phyloP scores from a whole-genome alignment of 1,284 basidiomycete species.

The Omphalotus olearius region DNA sequence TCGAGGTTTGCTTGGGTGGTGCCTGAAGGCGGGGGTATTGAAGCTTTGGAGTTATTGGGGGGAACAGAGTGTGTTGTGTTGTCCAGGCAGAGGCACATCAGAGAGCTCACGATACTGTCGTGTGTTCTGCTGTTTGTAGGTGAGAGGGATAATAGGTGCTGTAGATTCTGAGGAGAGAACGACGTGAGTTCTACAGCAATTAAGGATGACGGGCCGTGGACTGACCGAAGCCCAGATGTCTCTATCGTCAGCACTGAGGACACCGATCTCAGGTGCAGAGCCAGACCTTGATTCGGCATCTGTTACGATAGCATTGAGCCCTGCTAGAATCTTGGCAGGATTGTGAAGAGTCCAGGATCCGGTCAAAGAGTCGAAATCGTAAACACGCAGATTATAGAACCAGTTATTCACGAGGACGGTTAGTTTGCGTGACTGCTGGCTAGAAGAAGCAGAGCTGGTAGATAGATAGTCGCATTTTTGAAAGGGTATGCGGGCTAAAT shows the following conservation, averaged over 20 bases:
- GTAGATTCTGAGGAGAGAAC: slow-evolving; percentile 52
- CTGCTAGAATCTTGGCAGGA: slow-evolving; percentile 60
- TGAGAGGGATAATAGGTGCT: slow-evolving; percentile 66
- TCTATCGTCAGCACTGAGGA: slow-evolving; percentile 78
- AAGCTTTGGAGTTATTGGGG: slow-evolving; percentile 25
- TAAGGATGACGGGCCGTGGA: slow-evolving; percentile 9
- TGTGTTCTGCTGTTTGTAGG: slow-evolving; percentile 59
- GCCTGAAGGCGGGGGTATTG: slow-evolving; percentile 11
- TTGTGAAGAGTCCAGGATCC: slow-evolving; percentile 28
- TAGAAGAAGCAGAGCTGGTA: slow-evolving; percentile 35
- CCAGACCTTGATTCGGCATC: slow-evolving; percentile 47
- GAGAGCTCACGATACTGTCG: slow-evolving; percentile 65
- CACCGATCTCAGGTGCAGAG: slow-evolving; percentile 42
- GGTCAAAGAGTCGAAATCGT: slow-evolving; percentile 30
- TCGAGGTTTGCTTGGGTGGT: slow-evolving; percentile 45
- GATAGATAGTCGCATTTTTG: slow-evolving; percentile 62
- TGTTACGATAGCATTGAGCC: slow-evolving; percentile 60
- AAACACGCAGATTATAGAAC: slow-evolving; percentile 78
- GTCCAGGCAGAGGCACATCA: slow-evolving; percentile 74
- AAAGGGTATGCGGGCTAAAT: slow-evolving; percentile 71
- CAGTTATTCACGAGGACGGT: slow-evolving; percentile 78
- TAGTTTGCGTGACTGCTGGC: slow-evolving; percentile 51
- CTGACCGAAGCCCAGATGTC: slow-evolving; percentile 82
- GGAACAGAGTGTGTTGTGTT: slow-evolving; percentile 50
- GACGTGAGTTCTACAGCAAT: slow-evolving; percentile 11